Evolutionary conservation across 1,284 basidiomycete species (phyloP).

Genomic region (Heliocybe sulcata): DNA sequence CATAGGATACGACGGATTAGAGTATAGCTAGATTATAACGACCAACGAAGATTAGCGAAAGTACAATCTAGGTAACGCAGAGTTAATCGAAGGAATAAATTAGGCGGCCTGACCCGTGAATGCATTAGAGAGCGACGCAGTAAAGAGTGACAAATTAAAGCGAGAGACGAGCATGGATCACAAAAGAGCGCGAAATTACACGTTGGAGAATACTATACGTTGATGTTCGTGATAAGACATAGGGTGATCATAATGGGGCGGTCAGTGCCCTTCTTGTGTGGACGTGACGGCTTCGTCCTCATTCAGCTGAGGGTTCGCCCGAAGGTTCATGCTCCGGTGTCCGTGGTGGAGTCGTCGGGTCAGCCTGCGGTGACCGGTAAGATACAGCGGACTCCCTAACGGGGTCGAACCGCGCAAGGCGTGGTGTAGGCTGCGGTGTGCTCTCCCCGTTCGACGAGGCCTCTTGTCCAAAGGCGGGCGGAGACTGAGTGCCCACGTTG

Average conservation of each 20-base stretch:
- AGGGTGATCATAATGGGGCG: not conserved
- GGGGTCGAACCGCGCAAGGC: not conserved
- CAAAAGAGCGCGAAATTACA: not conserved
- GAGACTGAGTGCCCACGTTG: not conserved
- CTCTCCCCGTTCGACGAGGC: slow-evolving; percentile 1
- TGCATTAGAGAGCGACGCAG: not conserved
- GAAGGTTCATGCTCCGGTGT: not conserved
- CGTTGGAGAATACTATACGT: not conserved
- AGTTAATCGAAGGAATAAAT: not conserved
- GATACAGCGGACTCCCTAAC: not conserved
- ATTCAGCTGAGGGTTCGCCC: not conserved
- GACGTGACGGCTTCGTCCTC: not conserved
- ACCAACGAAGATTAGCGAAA: no score
- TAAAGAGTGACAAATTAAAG: not conserved
- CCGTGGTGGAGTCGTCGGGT: not conserved
- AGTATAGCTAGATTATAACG: not conserved
- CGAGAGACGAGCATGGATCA: not conserved
- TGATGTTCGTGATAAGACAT: not conserved
- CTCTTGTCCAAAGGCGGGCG: not conserved
- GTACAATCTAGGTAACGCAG: no score
- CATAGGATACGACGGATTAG: not conserved
- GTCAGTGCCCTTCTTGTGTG: not conserved
- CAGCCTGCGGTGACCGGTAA: not conserved
- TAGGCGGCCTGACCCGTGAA: not conserved
- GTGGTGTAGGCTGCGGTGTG: not conserved